These are phyloP conservation scores for Pseudocercospora eumusae DNA, from an alignment of 2,329 filamentous ascomycete species.

Conservation along the genomic window DNA sequence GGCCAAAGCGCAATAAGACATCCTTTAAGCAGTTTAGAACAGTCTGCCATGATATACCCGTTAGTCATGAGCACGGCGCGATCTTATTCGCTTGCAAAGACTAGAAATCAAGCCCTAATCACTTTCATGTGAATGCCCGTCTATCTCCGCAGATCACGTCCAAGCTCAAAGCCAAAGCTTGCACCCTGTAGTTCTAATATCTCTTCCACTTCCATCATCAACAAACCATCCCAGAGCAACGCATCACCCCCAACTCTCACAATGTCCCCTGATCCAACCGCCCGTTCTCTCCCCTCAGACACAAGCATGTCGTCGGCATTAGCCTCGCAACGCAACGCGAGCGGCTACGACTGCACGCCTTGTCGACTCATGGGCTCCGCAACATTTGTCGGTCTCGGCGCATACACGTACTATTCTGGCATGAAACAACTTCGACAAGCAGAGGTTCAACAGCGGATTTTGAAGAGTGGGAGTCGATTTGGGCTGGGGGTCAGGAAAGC, in stretches of 20 bases:
- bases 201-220: neutral
- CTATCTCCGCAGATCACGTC: neutral
- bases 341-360: slow-evolving; percentile 38
- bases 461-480: slow-evolving; percentile 45
- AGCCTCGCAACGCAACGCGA: slow-evolving; percentile 22
- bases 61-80: neutral
- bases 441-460: slow-evolving; percentile 45
- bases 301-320: slow-evolving; percentile 30
- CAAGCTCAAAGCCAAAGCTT: slow-evolving; percentile 8
- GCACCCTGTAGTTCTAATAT: slow-evolving; percentile 2
- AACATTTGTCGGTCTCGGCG: slow-evolving; percentile 50
- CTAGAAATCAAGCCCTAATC: neutral
- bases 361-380: slow-evolving; percentile 42
- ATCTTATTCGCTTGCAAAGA: neutral
- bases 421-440: slow-evolving; percentile 48
- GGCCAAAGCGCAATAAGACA: neutral
- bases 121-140: neutral
- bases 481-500: slow-evolving; percentile 45
- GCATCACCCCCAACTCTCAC: slow-evolving; percentile 1
- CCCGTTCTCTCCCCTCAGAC: slow-evolving; percentile 24
- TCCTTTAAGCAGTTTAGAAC: neutral
- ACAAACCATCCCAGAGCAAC: neutral
- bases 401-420: slow-evolving; percentile 50
- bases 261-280: slow-evolving; percentile 10
- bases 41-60: neutral